Conservation (phyloP, 352 stramenopile species). For the Globisporangium perplexum region DNA sequence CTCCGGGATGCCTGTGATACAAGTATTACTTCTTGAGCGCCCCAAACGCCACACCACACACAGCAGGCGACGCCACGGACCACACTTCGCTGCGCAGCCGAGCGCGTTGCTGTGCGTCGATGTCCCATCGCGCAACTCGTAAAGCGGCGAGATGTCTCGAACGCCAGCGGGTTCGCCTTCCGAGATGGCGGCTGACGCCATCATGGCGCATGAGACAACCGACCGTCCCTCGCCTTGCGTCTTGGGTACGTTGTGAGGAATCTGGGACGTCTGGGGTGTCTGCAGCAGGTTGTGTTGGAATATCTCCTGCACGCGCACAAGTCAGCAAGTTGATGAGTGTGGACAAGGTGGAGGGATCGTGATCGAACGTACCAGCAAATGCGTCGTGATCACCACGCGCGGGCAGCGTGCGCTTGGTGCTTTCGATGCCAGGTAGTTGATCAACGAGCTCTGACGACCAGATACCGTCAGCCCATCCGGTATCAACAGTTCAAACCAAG, state of each 20-base stretch:
- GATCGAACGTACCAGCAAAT: constrained; percentile 51
- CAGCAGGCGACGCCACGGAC: constrained; percentile 17
- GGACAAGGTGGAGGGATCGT: background rate
- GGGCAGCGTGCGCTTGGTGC: constrained; percentile 23
- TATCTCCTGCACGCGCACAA: constrained; percentile 36
- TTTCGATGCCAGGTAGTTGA: constrained; percentile 53
- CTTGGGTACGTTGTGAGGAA: too few relatives aligned
- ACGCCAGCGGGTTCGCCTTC: constrained; percentile 12
- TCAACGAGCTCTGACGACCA: constrained; percentile 32
- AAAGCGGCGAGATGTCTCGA: constrained; percentile 34
- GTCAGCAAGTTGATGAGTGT: too few relatives aligned
- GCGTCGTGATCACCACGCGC: constrained; percentile 72
- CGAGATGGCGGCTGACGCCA: constrained; percentile 30
- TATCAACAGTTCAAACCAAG: background rate
- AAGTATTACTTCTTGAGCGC: background rate
- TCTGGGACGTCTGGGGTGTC: background rate
- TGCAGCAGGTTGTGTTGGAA: constrained; percentile 42
- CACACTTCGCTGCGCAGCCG: constrained; percentile 53
- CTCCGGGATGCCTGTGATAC: constrained; percentile 36
- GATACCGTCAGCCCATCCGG: constrained; percentile 4
- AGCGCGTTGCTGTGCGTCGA: constrained; percentile 72
- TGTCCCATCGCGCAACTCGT: constrained; percentile 53
- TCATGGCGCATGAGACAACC: constrained; percentile 44
- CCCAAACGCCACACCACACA: background rate
- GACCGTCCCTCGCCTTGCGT: background rate